phyloP scores from a whole-genome alignment of 2,329 filamentous ascomycete genomes.

The Septoria linicola region DNA sequence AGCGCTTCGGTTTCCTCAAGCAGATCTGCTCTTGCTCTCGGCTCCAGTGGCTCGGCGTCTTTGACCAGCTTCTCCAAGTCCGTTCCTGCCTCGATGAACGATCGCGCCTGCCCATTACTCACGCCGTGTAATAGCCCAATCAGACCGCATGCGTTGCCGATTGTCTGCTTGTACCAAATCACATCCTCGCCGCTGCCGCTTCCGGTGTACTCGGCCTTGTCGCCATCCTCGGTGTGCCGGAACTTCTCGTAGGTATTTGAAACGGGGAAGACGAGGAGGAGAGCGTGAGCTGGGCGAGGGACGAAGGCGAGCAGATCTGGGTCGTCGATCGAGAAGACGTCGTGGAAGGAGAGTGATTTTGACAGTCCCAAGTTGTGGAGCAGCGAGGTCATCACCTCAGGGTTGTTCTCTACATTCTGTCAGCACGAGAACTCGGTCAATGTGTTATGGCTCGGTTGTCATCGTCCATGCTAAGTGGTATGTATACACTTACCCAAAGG shows the following conservation, averaged over 20 bases:
- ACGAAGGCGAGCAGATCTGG: constrained; percentile 81
- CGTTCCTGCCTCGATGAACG: constrained; percentile 58
- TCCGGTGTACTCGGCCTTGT: constrained; percentile 63
- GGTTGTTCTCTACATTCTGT: constrained; percentile 75
- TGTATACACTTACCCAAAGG: constrained; percentile 41
- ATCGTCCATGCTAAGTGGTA: no score
- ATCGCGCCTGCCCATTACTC: constrained; percentile 69
- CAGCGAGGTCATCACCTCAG: constrained; percentile 80
- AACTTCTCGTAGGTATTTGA: constrained; percentile 74
- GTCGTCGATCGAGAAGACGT: constrained; percentile 89
- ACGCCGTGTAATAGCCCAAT: constrained; percentile 85
- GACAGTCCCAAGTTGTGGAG: constrained; percentile 82
- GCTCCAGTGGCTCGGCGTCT: constrained; percentile 68
- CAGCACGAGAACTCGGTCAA: no score
- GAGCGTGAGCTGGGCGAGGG: constrained; percentile 80
- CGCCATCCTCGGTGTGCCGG: constrained; percentile 70
- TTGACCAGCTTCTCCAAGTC: constrained; percentile 65
- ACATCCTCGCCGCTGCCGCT: constrained; percentile 71
- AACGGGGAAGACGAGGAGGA: constrained; percentile 90
- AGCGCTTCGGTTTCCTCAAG: constrained; percentile 75
- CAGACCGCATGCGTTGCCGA: constrained; percentile 86
- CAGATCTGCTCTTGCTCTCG: constrained; percentile 65
- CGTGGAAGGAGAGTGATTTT: constrained; percentile 73
- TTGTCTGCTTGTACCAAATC: constrained; percentile 93
- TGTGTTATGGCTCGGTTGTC: no score